A percentile compares a stretch with the other conserved stretches of the same genome.
Evolutionary conservation across 2,329 filamentous ascomycete species (phyloP).

Genomic region (Fusarium fujikuroi): DNA sequence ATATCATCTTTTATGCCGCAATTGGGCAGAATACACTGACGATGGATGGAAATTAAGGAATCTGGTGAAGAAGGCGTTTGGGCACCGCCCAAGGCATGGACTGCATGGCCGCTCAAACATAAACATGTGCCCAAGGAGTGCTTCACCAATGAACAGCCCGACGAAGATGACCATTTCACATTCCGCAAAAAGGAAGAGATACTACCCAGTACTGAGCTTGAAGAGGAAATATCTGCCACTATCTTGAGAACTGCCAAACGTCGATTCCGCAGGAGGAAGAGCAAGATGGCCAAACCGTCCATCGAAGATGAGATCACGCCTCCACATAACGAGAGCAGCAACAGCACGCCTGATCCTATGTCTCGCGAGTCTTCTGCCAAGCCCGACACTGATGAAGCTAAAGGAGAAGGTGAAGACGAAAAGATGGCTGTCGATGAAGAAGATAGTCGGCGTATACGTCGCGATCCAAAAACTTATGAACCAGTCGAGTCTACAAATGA

Average conservation of each 20-base stretch:
- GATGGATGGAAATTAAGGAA: slow-evolving; percentile 39
- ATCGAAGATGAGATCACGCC: slow-evolving; percentile 35
- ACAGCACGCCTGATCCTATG: slow-evolving; percentile 4
- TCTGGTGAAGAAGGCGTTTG: slow-evolving; percentile 53
- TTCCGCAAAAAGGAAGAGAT: slow-evolving; percentile 56
- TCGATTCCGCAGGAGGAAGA: slow-evolving; percentile 58
- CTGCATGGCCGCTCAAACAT: slow-evolving; percentile 82
- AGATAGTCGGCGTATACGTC: not conserved
- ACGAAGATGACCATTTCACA: slow-evolving; percentile 63
- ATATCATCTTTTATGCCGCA: not conserved
- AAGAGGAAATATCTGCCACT: slow-evolving; percentile 75
- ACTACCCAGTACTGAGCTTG: slow-evolving; percentile 69
- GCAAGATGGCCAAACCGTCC: slow-evolving; percentile 30
- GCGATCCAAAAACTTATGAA: slow-evolving; percentile 46
- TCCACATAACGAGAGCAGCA: slow-evolving; percentile 8
- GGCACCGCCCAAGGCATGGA: slow-evolving; percentile 73
- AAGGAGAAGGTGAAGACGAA: slow-evolving; percentile 33
- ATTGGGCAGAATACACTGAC: not conserved
- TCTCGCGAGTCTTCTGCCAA: slow-evolving; percentile 36
- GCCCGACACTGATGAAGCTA: slow-evolving; percentile 29
- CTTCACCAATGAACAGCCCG: slow-evolving; percentile 59
- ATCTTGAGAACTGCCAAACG: slow-evolving; percentile 76
- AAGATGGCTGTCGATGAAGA: slow-evolving; percentile 15
- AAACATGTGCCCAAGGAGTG: slow-evolving; percentile 68
- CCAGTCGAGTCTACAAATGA: slow-evolving; percentile 77